phyloP scores from a whole-genome alignment of 2,329 filamentous ascomycete genomes.

The Didymella glomerata region DNA sequence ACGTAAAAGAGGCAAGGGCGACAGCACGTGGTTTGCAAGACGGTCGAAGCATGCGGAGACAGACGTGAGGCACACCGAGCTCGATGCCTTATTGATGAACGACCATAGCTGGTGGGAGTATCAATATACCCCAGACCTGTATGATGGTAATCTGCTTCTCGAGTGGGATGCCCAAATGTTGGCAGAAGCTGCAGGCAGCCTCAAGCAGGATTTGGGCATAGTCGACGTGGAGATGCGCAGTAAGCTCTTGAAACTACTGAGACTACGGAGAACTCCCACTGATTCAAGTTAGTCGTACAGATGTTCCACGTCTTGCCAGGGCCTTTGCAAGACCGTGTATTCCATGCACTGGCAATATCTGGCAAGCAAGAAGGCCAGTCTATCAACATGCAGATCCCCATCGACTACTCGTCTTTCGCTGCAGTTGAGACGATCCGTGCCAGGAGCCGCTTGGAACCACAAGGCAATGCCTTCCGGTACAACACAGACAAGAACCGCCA shows the following conservation, averaged over 20 bases:
- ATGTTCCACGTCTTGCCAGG: constrained; percentile 69
- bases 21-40: constrained; percentile 71
- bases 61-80: constrained; percentile 67
- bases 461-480: constrained; percentile 20
- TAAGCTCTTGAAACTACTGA: constrained; percentile 31
- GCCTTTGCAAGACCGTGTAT: constrained; percentile 70
- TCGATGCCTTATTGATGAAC: constrained; percentile 66
- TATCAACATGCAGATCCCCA: constrained; percentile 57
- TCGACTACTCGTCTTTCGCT: constrained; percentile 60
- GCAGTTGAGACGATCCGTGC: constrained; percentile 20
- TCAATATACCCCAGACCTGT: constrained; percentile 66
- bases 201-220: constrained; percentile 25
- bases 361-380: constrained; percentile 54
- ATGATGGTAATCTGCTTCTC: constrained; percentile 57
- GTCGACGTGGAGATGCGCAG: constrained; percentile 50
- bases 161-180: constrained; percentile 53
- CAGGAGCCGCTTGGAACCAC: constrained; percentile 28
- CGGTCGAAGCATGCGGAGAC: constrained; percentile 60
- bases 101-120: constrained; percentile 66
- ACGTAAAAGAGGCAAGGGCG: constrained; percentile 26
- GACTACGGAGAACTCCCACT: background rate
- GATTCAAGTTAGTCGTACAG: constrained; percentile 60
- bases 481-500: constrained; percentile 15
- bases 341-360: constrained; percentile 71
- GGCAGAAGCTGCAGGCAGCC: constrained; percentile 35